Evolutionary conservation across 768 basidiomycete genomes (phyloP), one percentile per base, ranked within the genome.

Genomic region (Paxillus rubicundulus): DNA sequence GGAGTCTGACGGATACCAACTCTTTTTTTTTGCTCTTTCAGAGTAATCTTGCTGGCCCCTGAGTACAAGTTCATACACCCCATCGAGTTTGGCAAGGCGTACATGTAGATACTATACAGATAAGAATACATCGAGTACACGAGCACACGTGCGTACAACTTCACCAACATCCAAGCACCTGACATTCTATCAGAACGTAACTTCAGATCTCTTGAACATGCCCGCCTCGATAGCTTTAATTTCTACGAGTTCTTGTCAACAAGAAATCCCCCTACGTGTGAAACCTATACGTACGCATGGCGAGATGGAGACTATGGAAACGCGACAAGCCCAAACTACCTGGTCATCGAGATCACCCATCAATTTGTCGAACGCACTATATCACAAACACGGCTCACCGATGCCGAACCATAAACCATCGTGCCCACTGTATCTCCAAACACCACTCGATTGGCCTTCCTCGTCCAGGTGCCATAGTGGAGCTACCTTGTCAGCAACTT

Each of bases 401-500:
- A 55, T 9, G 32, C 57, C 58, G 20, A 69, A 67, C 66, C 67
- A 67, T 24, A 67, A 45, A 27, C 77, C 76, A 1, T 77, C 66
- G 37, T 72, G 62, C 16, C 70, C 69, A 37, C 55, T 61, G 24
- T 65, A 55, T 32, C 59, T 58, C 58, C 60, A 66, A 32, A 49
- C 67, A 1, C 77, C 78, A 5, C 73, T 65, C 24, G 82, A 59
- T 61, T 87, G 84, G 1, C 84, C 82, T 67, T 89, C 82, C 36
- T 73, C 67, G 61, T 84, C 74, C 39, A 86, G 55, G 33, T 84
- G 80, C 86, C 86, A 81, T 27, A 86, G 66, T 24, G 74, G 69
- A 43, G 75, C 71, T 53, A 82, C 67, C 60, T 73, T 67, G 41
- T 72, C 60, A 1, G 70, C 72, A 7, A 79, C 55, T 17, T 74